Evolutionary conservation across 176 grass and related monocot genomes (phyloP), one percentile per base, ranked within the genome.

Genomic region (Triticum turgidum): DNA sequence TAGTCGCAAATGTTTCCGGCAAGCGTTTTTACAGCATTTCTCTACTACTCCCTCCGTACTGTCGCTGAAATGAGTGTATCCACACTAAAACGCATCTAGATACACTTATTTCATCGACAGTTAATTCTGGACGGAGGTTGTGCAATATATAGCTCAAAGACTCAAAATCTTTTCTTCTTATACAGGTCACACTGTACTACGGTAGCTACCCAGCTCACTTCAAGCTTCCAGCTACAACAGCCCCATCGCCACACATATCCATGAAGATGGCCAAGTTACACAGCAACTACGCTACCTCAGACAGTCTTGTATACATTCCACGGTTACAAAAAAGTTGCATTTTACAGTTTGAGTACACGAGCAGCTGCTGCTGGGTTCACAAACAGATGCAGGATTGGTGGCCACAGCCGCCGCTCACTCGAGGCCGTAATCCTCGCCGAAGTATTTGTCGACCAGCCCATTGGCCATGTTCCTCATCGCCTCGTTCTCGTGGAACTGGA

Each of bases 401-500:
- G 22, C 18, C 6, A 33, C 15, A 27, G 54, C 1, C 6, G 61
- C 22, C 8, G 22, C 72, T 97, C 67, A 97, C 9, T 96, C 88
- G 2, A 98, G 65, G 34, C 93, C 97, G 11, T 98, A 98, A 73
- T 94, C 90, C 77, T 93, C 94, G 1, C 97, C 94, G 7, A 98
- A 98, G 66, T 98, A 96, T 70, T 92, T 96, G 65, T 98, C 94
- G 8, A 98, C 90, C 80, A 98, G 37, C 15, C 84, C 86, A 33
- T 98, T 98, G 75, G 97, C 97, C 97, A 96, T 92, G 87, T 88
- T 96, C 84, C 94, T 94, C 91, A 98, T 94, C 78, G 88, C 61
- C 73, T 94, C 89, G 38, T 98, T 98, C 89, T 96, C 97, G 47
- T 98, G 97, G 86, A 98, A 98, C 82, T 98, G 97, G 79, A 96